phyloP scores from a whole-genome alignment of 2,329 filamentous ascomycete genomes.

The Colletotrichum spaethianum region DNA sequence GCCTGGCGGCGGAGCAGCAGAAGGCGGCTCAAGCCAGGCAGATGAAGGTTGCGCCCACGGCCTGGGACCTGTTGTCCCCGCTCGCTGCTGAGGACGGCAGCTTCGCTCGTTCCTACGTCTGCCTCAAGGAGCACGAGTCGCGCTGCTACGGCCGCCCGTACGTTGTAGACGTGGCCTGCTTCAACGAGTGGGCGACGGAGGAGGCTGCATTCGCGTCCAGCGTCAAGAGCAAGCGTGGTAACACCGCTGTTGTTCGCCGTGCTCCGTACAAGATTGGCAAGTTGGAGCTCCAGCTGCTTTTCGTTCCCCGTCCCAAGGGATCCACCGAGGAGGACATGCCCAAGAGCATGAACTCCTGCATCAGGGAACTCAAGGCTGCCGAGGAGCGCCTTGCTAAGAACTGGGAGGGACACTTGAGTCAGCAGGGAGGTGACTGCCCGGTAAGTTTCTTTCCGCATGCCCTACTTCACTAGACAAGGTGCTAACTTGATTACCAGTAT shows the following conservation, averaged over 20 bases:
- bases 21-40: conserved; percentile 76
- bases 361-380: conserved; percentile 92
- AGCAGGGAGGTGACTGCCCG: conserved; percentile 97
- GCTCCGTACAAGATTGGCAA: conserved; percentile 98
- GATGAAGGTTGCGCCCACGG: conserved; percentile 74
- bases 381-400: conserved; percentile 83
- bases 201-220: conserved; percentile 84
- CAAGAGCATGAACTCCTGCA: conserved; percentile 98
- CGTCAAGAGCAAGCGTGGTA: conserved; percentile 92
- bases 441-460: conserved; percentile 71
- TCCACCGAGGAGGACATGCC: conserved; percentile 95
- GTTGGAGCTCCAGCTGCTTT: conserved; percentile 92
- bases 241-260: conserved; percentile 78
- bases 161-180: conserved; percentile 90
- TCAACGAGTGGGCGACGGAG: conserved; percentile 98
- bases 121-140: conserved; percentile 91
- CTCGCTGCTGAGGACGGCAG: conserved; percentile 92
- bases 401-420: conserved; percentile 92
- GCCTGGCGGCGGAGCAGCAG: conserved; percentile 73
- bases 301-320: conserved; percentile 92
- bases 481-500: conserved; percentile 75
- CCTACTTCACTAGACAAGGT: conserved; percentile 41
- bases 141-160: conserved; percentile 91
- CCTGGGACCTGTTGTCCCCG: conserved; percentile 90
- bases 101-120: conserved; percentile 94